These are phyloP conservation scores for Hemileia vastatrix DNA, from an alignment of 1,284 basidiomycete genomes.

Conservation along the genomic window DNA sequence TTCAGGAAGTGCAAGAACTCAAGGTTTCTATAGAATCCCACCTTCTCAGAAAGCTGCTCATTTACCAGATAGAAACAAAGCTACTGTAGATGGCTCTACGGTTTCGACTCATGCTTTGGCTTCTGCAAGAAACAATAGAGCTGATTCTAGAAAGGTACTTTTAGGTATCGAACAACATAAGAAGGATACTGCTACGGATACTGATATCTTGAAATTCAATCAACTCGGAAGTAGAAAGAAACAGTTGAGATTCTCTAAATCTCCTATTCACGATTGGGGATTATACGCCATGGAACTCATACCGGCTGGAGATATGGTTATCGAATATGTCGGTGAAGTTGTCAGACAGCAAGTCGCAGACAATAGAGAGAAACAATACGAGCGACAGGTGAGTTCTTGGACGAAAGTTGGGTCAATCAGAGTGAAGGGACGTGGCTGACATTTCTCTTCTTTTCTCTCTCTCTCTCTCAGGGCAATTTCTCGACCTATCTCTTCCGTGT, in stretches of 20 bases:
- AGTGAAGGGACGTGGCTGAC: too few species aligned
- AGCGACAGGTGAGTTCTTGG: slow-evolving; percentile 88
- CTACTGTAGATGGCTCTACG: slow-evolving; percentile 47
- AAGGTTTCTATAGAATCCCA: slow-evolving; percentile 90
- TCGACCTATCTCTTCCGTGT: slow-evolving; percentile 46
- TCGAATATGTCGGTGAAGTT: slow-evolving; percentile 98
- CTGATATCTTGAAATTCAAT: slow-evolving; percentile 79
- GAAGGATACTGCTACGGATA: slow-evolving; percentile 49
- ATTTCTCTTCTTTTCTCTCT: background rate
- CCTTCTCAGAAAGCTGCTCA: slow-evolving; percentile 86
- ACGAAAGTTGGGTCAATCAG: slow-evolving; percentile 84
- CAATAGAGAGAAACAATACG: slow-evolving; percentile 90
- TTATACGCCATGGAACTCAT: slow-evolving; percentile 54
- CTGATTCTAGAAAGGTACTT: slow-evolving; percentile 82
- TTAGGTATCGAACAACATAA: slow-evolving; percentile 94
- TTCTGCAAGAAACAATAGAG: slow-evolving; percentile 81
- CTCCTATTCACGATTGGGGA: slow-evolving; percentile 74
- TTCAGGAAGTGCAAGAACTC: slow-evolving; percentile 75
- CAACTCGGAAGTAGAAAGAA: slow-evolving; percentile 97
- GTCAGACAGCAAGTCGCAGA: slow-evolving; percentile 92
- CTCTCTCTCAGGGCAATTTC: slow-evolving; percentile 34
- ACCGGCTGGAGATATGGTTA: slow-evolving; percentile 92
- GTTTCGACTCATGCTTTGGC: slow-evolving; percentile 53
- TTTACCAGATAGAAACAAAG: slow-evolving; percentile 53
- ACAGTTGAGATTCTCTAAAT: slow-evolving; percentile 86